Evolutionary conservation across 2,329 filamentous ascomycete genomes (phyloP).

Genomic region (Fusarium sarcochroum): DNA sequence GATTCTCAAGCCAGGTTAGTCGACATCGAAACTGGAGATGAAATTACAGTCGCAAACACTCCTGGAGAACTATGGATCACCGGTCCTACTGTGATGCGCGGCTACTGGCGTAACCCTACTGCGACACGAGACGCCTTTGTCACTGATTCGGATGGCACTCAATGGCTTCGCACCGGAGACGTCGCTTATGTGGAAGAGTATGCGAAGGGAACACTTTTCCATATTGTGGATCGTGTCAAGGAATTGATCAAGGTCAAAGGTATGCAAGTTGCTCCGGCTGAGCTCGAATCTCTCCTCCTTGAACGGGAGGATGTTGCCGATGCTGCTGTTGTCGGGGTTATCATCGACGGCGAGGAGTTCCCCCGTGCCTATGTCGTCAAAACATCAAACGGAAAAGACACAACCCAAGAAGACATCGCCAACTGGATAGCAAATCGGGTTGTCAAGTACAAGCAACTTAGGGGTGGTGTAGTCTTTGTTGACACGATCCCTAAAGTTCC

Average conservation of each 20-base stretch:
- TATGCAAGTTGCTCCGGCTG: constrained; percentile 71
- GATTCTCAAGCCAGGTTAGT: constrained; percentile 73
- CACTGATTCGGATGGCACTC: constrained; percentile 61
- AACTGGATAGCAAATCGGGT: constrained; percentile 75
- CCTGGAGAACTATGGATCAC: constrained; percentile 81
- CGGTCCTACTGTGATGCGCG: constrained; percentile 79
- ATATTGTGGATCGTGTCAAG: constrained; percentile 82
- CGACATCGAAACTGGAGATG: constrained; percentile 65
- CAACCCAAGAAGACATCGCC: constrained; percentile 64
- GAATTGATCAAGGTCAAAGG: constrained; percentile 74
- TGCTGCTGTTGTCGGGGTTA: constrained; percentile 75
- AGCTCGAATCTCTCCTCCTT: constrained; percentile 57
- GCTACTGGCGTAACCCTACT: constrained; percentile 80
- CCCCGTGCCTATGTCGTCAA: constrained; percentile 74
- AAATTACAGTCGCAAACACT: constrained; percentile 65
- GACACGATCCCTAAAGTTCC: constrained; percentile 73
- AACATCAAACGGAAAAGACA: constrained; percentile 31
- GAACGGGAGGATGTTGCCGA: constrained; percentile 66
- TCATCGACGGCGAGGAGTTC: constrained; percentile 66
- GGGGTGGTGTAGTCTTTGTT: constrained; percentile 77
- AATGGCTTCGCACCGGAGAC: constrained; percentile 84
- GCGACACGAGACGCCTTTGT: constrained; percentile 73
- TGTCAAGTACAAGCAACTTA: constrained; percentile 75
- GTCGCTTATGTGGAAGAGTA: constrained; percentile 76
- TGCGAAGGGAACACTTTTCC: constrained; percentile 63